Evolutionary conservation across 2,329 filamentous ascomycete species (phyloP), one percentile per base, ranked within the genome.

Genomic region (Harringtonia aguacate): DNA sequence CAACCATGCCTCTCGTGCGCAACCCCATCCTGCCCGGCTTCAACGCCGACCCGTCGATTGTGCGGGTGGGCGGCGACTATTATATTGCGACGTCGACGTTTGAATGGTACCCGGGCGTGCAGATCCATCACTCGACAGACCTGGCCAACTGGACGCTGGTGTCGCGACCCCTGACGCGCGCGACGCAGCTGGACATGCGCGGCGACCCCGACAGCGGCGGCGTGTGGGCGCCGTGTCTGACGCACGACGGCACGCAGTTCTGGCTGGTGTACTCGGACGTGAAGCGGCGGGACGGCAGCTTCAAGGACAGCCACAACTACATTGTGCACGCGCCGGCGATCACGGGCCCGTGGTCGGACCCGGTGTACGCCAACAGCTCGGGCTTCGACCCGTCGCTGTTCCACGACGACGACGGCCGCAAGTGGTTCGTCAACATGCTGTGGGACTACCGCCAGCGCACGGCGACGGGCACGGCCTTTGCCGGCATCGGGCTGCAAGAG

Each of bases 251-350:
- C 37, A 63, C 70, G 3, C 68, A 61, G 43, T 81, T 79, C 59
- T 81, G 71, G 68, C 69, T 81, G 6, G 77, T 81, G 2, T 81
- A 78, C 56, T 79, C 77, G 1, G 75, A 81, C 52, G 76, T 81
- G 15, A 81, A 80, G 61, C 74, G 77, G 50, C 81, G 81, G 55
- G 78, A 81, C 51, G 78, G 77, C 13, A 74, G 70, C 3, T 80
- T 79, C 66, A 52, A 52, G 41, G 50, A 52, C 48, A 21, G 36
- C 41, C 45, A 47, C 46, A 52, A 52, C 48, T 81, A 80, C 54
- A 79, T 81, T 46, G 70, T 81, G 43, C 71, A 55, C 29, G 67
- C 73, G 1, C 60, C 67, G 0, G 51, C 61, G 6, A 73, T 80
- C 43, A 66, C 72, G 31, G 77, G 77, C 0, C 75, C 76, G 0